These are phyloP conservation scores for Stemphylium beticola DNA, from an alignment of 2,329 filamentous ascomycete species.

Conservation along the genomic window DNA sequence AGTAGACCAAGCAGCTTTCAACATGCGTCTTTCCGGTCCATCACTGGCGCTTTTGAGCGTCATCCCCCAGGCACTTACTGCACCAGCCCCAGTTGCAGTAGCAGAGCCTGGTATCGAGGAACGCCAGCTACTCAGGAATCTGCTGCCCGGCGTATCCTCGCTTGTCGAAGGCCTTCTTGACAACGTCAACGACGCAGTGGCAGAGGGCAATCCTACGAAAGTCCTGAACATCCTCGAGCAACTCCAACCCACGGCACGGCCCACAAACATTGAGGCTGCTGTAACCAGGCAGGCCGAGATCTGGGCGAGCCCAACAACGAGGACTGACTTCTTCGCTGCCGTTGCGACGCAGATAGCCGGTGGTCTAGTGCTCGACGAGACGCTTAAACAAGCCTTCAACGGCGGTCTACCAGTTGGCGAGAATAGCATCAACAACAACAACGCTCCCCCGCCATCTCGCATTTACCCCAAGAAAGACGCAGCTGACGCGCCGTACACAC, in stretches of 20 bases:
- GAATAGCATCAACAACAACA: slow-evolving; percentile 33
- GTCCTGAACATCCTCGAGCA: slow-evolving; percentile 20
- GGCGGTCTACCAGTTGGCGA: slow-evolving; percentile 26
- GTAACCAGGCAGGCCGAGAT: slow-evolving; percentile 14
- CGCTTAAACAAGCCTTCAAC: slow-evolving; percentile 17
- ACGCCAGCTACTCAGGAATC: slow-evolving; percentile 16
- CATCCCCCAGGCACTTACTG: slow-evolving; percentile 12
- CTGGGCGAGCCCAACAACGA: slow-evolving; percentile 25
- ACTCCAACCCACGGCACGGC: slow-evolving; percentile 22
- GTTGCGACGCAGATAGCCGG: slow-evolving; percentile 31
- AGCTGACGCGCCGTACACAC: slow-evolving; percentile 57
- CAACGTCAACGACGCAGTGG: slow-evolving; percentile 20
- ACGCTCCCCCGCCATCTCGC: slow-evolving; percentile 17
- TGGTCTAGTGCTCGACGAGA: slow-evolving; percentile 25
- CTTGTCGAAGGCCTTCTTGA: slow-evolving; percentile 17
- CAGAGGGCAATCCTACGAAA: slow-evolving; percentile 16
- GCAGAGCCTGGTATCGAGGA: slow-evolving; percentile 12
- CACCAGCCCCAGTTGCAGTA: slow-evolving; percentile 6
- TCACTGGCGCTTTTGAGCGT: slow-evolving; percentile 20
- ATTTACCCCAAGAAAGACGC: slow-evolving; percentile 50
- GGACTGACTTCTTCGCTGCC: slow-evolving; percentile 22
- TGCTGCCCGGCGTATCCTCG: slow-evolving; percentile 11
- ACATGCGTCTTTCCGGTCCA: slow-evolving; percentile 16
- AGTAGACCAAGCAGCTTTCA: neutral
- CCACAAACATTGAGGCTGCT: slow-evolving; percentile 22